Evolutionary conservation across 1,284 basidiomycete species (phyloP).

Genomic region (Rugosomyces carneus): DNA sequence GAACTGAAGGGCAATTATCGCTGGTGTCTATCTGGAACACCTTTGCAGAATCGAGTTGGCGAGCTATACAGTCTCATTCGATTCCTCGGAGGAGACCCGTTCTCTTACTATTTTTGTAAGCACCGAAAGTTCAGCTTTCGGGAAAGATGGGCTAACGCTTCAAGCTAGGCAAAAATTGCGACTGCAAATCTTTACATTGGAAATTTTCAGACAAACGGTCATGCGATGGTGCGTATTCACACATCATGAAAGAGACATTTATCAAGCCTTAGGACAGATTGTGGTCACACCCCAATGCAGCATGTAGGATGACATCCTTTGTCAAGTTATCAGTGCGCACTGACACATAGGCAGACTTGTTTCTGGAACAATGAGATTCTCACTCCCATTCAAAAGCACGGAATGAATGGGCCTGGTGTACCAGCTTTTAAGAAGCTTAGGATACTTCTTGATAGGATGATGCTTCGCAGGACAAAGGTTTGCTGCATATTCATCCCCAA

Average conservation of each 20-base stretch:
- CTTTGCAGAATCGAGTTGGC: slow-evolving; percentile 92
- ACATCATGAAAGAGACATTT: not conserved
- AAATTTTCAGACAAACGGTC: slow-evolving; percentile 75
- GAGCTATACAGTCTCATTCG: slow-evolving; percentile 95
- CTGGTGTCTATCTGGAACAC: slow-evolving; percentile 99
- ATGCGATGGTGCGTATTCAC: slow-evolving; percentile 66
- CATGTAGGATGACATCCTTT: slow-evolving; percentile 58
- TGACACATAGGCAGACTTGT: slow-evolving; percentile 48
- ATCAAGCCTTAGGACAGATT: slow-evolving; percentile 43
- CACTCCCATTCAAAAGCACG: slow-evolving; percentile 87
- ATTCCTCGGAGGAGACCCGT: slow-evolving; percentile 89
- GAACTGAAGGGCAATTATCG: slow-evolving; percentile 77
- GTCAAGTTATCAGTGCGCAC: not conserved
- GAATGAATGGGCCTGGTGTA: slow-evolving; percentile 68
- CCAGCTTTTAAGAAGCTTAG: slow-evolving; percentile 88
- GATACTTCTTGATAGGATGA: slow-evolving; percentile 89
- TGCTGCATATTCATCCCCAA: not conserved
- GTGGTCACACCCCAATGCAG: slow-evolving; percentile 92
- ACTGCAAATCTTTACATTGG: slow-evolving; percentile 91
- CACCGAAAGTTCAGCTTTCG: slow-evolving; percentile 15
- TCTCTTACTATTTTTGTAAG: slow-evolving; percentile 90
- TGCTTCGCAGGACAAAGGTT: slow-evolving; percentile 86
- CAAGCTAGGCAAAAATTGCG: slow-evolving; percentile 66
- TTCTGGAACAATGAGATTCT: slow-evolving; percentile 93
- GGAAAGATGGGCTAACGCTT: not conserved